Evolutionary conservation across 73 alveolate species (phyloP), one percentile per base, ranked within the genome.

Genomic region (Paramecium tetraurelia): DNA sequence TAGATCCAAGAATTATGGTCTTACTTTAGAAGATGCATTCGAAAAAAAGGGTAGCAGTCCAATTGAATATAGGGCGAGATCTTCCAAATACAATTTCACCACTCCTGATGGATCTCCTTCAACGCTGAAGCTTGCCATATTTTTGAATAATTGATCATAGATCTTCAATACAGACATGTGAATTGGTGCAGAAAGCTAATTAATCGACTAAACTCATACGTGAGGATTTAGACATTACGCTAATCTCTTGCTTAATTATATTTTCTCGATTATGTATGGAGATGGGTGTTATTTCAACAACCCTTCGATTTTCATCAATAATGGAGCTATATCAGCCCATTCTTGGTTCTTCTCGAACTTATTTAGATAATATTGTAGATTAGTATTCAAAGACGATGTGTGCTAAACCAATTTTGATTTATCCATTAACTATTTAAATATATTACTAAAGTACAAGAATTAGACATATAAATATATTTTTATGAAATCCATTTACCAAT

Each of bases 171-270:
- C 87, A 50, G 86, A 72, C 22, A 40, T 59, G 22, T 89, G 86
- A 2, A 89, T 68, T 14, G 94, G 90, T 18, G 90, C 90, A 4
- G 90, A 80, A 12, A 80, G 33, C 90, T 80, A 80, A 44, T 16
- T 20, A 24, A 31, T 31, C 43, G 44, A 80, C 46, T 20, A 50
- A 44, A 36, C 8, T 59, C 59, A 83, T 71, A 89, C 86, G 24
- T 70, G 68, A 9, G 94, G 94, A 89, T 89, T 89, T 5, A 89
- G 92, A 89, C 94, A 89, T 85, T 89, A 72, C 10, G 94, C 94
- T 48, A 89, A 48, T 89, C 94, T 89, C 57, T 89, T 89, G 7
- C 88, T 59, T 68, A 89, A 71, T 70, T 77, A 29, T 7, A 89
- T 77, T 68, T 89, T 89, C 35, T 89, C 94, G 4, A 43, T 70